Percentiles rank a stretch among this genome's conserved stretches.
Conservation (phyloP, 2,329 filamentous ascomycete species). For the Penicillium sp. region DNA sequence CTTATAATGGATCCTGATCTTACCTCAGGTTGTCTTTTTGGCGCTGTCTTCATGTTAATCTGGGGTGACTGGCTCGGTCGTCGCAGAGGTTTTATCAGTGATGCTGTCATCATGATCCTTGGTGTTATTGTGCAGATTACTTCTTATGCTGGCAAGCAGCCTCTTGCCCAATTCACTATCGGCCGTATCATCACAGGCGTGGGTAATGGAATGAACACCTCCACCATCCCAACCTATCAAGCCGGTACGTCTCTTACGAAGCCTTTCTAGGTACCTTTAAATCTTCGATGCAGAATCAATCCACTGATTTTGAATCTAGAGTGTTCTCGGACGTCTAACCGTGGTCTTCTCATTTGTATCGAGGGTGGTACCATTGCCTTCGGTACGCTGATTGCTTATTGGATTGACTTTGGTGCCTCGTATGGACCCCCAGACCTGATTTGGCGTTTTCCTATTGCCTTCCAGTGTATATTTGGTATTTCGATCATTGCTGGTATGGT, state of each 20-base stretch:
- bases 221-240: constrained; percentile 56
- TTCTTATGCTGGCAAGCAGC: constrained; percentile 31
- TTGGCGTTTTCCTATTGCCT: constrained; percentile 56
- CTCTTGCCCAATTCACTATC: constrained; percentile 53
- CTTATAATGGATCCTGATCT: no score
- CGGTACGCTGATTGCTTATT: constrained; percentile 54
- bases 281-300: no score
- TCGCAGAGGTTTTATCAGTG: constrained; percentile 54
- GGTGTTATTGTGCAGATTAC: constrained; percentile 43
- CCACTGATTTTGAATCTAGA: constrained; percentile 27
- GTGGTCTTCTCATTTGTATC: constrained; percentile 62
- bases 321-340: constrained; percentile 55
- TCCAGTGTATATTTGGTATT: constrained; percentile 52
- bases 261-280: no score
- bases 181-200: constrained; percentile 55
- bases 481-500: constrained; percentile 46
- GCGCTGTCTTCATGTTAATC: constrained; percentile 39
- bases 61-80: constrained; percentile 40
- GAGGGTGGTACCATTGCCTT: constrained; percentile 55
- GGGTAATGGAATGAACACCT: constrained; percentile 58
- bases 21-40: constrained; percentile 34
- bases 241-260: constrained; percentile 23
- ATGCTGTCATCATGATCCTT: constrained; percentile 52
- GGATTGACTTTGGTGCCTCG: constrained; percentile 51
- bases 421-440: constrained; percentile 37